Conservation (phyloP, 2,329 filamentous ascomycete species). For the Xenoacremonium recifei region DNA sequence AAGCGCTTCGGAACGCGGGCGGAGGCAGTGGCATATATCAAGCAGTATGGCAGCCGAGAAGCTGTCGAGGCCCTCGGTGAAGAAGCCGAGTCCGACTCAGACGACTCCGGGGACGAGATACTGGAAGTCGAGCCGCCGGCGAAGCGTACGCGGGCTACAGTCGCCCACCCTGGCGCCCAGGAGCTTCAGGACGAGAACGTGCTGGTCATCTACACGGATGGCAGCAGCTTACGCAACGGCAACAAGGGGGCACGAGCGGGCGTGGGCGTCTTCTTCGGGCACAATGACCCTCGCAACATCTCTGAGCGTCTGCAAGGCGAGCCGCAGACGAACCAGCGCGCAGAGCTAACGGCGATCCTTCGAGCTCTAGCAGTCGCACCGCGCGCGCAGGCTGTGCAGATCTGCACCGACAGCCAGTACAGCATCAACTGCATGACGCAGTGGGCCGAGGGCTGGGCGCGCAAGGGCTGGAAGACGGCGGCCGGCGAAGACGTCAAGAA, state of each 20-base stretch:
- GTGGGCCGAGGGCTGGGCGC: conserved; percentile 79
- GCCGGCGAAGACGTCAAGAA: conserved; percentile 76
- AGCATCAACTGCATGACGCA: conserved; percentile 83
- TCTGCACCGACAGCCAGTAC: conserved; percentile 89
- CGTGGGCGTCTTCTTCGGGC: conserved; percentile 63
- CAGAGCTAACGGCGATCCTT: conserved; percentile 86
- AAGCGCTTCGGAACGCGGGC: conserved; percentile 65
- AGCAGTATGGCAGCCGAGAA: conserved; percentile 42
- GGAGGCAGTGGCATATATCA: conserved; percentile 79
- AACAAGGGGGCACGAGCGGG: conserved; percentile 54
- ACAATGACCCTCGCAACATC: conserved; percentile 58
- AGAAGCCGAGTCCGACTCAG: conserved; percentile 19
- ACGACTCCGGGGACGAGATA: conserved; percentile 9
- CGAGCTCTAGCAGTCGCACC: conserved; percentile 78
- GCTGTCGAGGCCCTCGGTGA: conserved; percentile 40
- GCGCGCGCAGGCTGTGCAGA: conserved; percentile 65
- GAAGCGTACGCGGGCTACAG: conserved; percentile 22
- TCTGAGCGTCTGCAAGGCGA: conserved; percentile 73
- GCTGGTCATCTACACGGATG: conserved; percentile 58
- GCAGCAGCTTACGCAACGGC: conserved; percentile 60
- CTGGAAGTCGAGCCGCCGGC: conserved; percentile 14
- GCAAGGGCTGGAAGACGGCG: conserved; percentile 74
- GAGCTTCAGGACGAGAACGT: conserved; percentile 18
- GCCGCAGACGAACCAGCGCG: conserved; percentile 89
- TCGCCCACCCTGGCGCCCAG: conserved; percentile 24